phyloP scores from a whole-genome alignment of 768 basidiomycete genomes.

The Rhizopogon sp. region DNA sequence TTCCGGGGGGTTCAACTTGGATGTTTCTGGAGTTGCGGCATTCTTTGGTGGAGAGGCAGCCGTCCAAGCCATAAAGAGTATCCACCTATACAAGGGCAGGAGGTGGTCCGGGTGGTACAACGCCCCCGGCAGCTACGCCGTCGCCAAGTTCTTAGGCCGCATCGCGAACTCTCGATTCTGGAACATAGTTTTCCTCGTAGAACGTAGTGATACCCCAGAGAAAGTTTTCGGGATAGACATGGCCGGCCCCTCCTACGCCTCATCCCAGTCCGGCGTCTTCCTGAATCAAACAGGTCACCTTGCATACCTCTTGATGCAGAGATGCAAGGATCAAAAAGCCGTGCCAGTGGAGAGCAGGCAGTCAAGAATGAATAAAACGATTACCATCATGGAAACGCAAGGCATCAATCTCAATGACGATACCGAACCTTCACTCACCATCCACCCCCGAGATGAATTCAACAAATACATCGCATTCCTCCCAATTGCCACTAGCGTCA shows the following conservation, averaged over 20 bases:
- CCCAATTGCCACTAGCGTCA: constrained; percentile 21
- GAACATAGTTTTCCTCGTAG: constrained; percentile 27
- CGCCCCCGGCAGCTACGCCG: constrained; percentile 25
- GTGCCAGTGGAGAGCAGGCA: constrained; percentile 9
- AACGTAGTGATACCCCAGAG: constrained; percentile 8
- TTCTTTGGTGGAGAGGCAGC: constrained; percentile 30
- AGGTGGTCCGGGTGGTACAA: constrained; percentile 33
- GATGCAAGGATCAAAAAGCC: constrained; percentile 4
- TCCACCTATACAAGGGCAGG: constrained; percentile 26
- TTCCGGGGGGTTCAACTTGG: constrained; percentile 11
- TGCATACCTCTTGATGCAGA: constrained; percentile 23
- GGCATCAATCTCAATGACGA: neutral
- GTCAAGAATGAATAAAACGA: constrained; percentile 9
- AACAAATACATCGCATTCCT: constrained; percentile 10
- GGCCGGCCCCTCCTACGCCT: constrained; percentile 23
- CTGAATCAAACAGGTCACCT: constrained; percentile 26
- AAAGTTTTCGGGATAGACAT: constrained; percentile 20
- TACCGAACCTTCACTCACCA: neutral
- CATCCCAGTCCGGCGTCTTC: constrained; percentile 22
- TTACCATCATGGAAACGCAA: constrained; percentile 17
- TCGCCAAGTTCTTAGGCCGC: constrained; percentile 28
- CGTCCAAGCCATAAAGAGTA: constrained; percentile 23
- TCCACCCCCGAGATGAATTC: constrained; percentile 1
- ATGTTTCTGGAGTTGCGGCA: constrained; percentile 23
- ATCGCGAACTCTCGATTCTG: constrained; percentile 22